Evolutionary conservation across 257 asterid genomes (phyloP).

Genomic region (Penstemon barbatus): DNA sequence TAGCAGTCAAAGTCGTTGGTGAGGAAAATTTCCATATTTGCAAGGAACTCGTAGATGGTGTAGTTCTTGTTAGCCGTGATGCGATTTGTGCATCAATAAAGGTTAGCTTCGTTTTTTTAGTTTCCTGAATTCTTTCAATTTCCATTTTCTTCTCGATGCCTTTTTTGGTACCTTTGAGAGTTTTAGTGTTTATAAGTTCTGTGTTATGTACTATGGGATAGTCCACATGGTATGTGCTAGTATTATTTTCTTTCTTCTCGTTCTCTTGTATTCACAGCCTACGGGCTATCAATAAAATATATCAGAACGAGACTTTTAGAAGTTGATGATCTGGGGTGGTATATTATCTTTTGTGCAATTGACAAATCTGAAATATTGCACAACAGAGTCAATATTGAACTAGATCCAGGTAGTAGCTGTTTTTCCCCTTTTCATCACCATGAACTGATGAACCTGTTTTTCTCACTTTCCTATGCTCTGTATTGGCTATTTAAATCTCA

Average conservation of each 20-base stretch:
- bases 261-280: too few relatives aligned
- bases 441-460: background rate
- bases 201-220: too few relatives aligned
- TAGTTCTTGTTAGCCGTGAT: constrained; percentile 87
- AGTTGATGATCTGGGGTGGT: constrained; percentile 1
- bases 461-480: background rate
- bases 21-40: constrained; percentile 79
- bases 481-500: constrained; percentile 14
- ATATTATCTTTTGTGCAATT: background rate
- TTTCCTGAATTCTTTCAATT: background rate
- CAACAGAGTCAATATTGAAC: constrained; percentile 7
- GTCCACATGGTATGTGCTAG: too few relatives aligned
- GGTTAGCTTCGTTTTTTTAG: constrained; percentile 41
- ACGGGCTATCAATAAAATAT: too few relatives aligned
- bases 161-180: background rate
- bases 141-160: too few relatives aligned
- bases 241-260: too few relatives aligned
- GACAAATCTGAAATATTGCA: too few relatives aligned
- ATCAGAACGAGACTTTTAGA: constrained; percentile 5
- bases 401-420: background rate
- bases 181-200: background rate
- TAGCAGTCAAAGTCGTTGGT: constrained; percentile 89
- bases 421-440: background rate
- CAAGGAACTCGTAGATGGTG: constrained; percentile 76
- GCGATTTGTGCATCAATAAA: constrained; percentile 96